Conservation (phyloP, 148 eudicot genomes). For the Rhododendron henanense region DNA sequence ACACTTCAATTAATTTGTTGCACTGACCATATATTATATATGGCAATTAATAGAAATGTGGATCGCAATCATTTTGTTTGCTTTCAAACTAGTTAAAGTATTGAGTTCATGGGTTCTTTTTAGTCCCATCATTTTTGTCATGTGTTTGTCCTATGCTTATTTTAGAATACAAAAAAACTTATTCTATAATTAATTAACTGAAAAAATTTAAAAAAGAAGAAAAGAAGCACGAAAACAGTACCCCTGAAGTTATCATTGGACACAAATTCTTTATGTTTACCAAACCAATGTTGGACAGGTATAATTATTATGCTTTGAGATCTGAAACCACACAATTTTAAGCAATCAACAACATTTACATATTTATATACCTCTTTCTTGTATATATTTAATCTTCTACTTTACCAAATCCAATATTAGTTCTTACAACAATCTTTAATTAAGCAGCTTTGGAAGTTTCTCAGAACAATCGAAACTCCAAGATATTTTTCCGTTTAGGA, state of each 20-base stretch:
- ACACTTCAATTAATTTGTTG: background rate
- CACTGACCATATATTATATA: background rate
- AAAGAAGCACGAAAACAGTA: background rate
- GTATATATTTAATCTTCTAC: background rate
- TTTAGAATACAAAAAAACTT: background rate
- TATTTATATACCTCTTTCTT: background rate
- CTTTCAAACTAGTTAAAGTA: constrained; percentile 16
- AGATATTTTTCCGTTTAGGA: too few species aligned
- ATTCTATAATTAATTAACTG: background rate
- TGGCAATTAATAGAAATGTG: background rate
- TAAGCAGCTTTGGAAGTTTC: background rate
- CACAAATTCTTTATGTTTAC: constrained; percentile 3
- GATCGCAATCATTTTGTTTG: constrained; percentile 15
- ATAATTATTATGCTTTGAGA: constrained; percentile 3
- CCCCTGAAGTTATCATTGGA: constrained; percentile 6
- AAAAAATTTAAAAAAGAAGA: background rate
- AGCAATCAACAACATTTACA: background rate
- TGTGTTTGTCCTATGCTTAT: background rate
- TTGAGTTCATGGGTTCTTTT: background rate
- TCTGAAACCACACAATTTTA: background rate
- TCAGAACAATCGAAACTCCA: background rate
- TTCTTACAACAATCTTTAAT: background rate
- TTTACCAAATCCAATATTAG: background rate
- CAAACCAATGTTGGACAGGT: constrained; percentile 9
- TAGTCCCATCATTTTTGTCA: constrained; percentile 6